These are phyloP conservation scores for Cystobasidiaceae sp. DNA, from an alignment of 1,284 basidiomycete species.

Conservation along the genomic window DNA sequence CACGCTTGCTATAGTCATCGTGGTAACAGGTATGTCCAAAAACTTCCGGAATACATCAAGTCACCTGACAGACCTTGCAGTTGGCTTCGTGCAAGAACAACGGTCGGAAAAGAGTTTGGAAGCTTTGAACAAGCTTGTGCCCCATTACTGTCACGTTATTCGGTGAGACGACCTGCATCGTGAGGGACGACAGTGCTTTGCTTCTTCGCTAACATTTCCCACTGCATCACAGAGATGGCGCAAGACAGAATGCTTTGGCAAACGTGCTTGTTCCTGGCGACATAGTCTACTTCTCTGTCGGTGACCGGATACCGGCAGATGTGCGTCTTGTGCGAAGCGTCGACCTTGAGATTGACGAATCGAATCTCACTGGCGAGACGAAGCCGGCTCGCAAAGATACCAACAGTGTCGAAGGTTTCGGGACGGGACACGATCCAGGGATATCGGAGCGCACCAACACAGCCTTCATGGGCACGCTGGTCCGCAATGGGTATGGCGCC, in stretches of 20 bases:
- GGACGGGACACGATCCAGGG: conserved; percentile 54
- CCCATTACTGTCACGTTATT: conserved; percentile 87
- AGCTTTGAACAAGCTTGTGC: conserved; percentile 91
- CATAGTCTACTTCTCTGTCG: conserved; percentile 73
- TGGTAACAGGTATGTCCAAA: conserved; percentile 90
- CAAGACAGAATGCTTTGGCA: conserved; percentile 72
- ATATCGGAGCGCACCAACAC: conserved; percentile 84
- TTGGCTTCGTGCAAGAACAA: conserved; percentile 92
- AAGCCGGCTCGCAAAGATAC: conserved; percentile 67
- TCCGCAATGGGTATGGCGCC: conserved; percentile 79
- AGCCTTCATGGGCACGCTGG: conserved; percentile 94
- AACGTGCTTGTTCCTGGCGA: conserved; percentile 95
- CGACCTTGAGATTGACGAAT: conserved; percentile 91
- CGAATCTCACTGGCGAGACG: conserved; percentile 90
- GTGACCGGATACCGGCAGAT: conserved; percentile 93
- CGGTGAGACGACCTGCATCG: too few species aligned
- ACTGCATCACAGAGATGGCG: conserved; percentile 57
- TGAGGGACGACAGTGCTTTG: too few species aligned
- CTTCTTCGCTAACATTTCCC: too few species aligned
- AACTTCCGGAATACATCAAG: too few species aligned
- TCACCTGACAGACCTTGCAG: too few species aligned
- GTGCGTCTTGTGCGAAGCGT: conserved; percentile 71
- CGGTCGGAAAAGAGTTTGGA: conserved; percentile 91
- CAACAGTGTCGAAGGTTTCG: conserved; percentile 50
- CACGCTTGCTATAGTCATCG: conserved; percentile 85